Evolutionary conservation across 2,329 filamentous ascomycete species (phyloP).

Genomic region (Zasmidium angulare): DNA sequence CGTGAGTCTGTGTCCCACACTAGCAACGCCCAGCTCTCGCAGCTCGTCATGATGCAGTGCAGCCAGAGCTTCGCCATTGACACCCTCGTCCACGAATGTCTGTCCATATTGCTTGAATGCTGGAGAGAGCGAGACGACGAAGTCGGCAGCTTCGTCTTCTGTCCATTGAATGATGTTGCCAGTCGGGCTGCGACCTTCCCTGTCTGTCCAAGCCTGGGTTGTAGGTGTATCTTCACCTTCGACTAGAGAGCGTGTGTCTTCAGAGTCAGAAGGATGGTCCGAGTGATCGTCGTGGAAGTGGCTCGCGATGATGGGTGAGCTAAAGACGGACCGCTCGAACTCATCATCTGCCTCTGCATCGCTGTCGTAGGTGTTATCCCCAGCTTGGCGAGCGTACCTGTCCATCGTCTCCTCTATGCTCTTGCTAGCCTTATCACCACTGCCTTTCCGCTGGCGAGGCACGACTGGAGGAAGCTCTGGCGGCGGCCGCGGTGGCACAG

Average conservation of each 20-base stretch:
- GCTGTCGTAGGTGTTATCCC: constrained; percentile 63
- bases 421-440: constrained; percentile 12
- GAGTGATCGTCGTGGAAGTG: constrained; percentile 62
- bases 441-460: constrained; percentile 4
- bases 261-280: constrained; percentile 60
- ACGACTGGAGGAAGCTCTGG: constrained; percentile 17
- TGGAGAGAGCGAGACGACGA: constrained; percentile 56
- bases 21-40: constrained; percentile 89
- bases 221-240: constrained; percentile 71
- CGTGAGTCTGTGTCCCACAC: constrained; percentile 89
- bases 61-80: constrained; percentile 86
- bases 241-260: constrained; percentile 37
- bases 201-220: constrained; percentile 47
- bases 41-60: constrained; percentile 88
- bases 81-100: constrained; percentile 73
- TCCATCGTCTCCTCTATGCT: constrained; percentile 28
- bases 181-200: constrained; percentile 57
- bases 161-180: constrained; percentile 79
- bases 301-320: constrained; percentile 63
- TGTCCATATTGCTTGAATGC: constrained; percentile 36
- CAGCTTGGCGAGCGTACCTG: constrained; percentile 33
- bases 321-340: constrained; percentile 70
- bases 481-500: constrained; percentile 9
- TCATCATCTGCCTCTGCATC: constrained; percentile 79
- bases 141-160: constrained; percentile 86